Base-by-base conservation (phyloP, 2,329 filamentous ascomycete species). In the Ceratocystis eucalypticola region DNA sequence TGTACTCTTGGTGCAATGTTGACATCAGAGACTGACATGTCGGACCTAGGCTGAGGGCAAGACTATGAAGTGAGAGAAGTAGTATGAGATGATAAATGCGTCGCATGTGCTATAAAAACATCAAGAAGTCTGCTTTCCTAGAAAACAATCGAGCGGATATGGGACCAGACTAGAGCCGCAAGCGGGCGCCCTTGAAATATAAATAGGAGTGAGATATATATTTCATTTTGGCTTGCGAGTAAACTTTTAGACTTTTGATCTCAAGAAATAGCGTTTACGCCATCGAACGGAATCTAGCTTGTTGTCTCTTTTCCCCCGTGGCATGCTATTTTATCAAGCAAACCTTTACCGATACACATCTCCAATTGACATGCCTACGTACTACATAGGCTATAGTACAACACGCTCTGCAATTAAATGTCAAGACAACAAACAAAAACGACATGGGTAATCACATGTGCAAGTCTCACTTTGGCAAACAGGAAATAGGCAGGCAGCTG, bases 401-500 rank as follows among this genome's bases (percentile, higher is more conserved):
- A 53, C 25, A 25, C 28, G 22, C 48, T 25, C 22, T 53, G 25
- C 8, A 28, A 53, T 25, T 28, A 28, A 53, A 25, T 53, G 20
- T 25, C 20, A 53, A 25, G 20, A 53, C 48, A 53, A 15, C 48
- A 53, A 53, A 53, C 48, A 53, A 53, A 41, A 25, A 15, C 3
- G 22, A 15, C 20, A 53, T 28, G 48, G 48, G 48, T 25, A 53
- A 28, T 22, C 15, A 53, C 48, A 53, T 53, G 48, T 25, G 22
- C 20, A 53, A 25, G 48, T 53, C 48, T 53, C 48, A 53, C 48
- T 53, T 53, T 53, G 48, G 25, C 48, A 53, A 53, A 53, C 48
- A 53, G 5, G 10, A 28, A 28, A 25, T 25, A 41, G 48, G 48
- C 20, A 53, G 48, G 25, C 48, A 25, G 48, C 48, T 53, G 22